Base-by-base conservation (phyloP, 306 rosid genomes). In the Chamaecrista fasciculata region DNA sequence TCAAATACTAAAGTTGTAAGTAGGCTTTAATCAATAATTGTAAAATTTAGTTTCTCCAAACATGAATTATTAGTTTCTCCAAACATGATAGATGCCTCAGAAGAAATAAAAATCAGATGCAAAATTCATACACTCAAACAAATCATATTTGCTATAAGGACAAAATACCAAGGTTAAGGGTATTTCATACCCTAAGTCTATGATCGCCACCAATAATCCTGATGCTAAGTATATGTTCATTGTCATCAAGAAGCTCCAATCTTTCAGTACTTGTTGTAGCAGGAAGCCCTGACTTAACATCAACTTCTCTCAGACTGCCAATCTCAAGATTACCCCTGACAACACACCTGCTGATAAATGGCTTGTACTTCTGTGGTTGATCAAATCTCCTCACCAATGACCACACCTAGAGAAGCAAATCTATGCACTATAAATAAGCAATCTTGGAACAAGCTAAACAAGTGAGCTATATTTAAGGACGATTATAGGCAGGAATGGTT, bases 221-320 rank as follows among this genome's bases (percentile, higher is more conserved):
- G 68, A 93, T 72, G 76, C 97, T 85, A 25, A 93, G 85, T 31
- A 90, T 80, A 78, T 90, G 98, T 76, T 93, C 85, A 12, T 90
- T 79, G 43, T 93, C 98, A 67, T 93, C 96, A 58, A 93, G 97
- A 48, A 83, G 73, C 76, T 93, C 98, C 89, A 93, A 81, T 80
- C 98, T 85, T 67, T 93, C 97, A 5, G 98, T 90, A 59, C 97
- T 90, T 16, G 98, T 93, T 15, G 97, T 93, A 39, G 97, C 98
- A 14, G 98, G 98, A 80, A 93, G 98, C 43, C 97, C 97, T 3
- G 98, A 93, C 80, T 82, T 90, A 25, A 93, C 97, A 79, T 88
- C 95, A 52, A 93, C 96, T 64, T 93, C 96, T 85, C 97, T 85
- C 0, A 93, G 78, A 70, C 91, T 90, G 48, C 98, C 98, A 74